Evolutionary conservation across 805 yeast genomes (phyloP).

Genomic region (Pichia pseudocactophila): DNA sequence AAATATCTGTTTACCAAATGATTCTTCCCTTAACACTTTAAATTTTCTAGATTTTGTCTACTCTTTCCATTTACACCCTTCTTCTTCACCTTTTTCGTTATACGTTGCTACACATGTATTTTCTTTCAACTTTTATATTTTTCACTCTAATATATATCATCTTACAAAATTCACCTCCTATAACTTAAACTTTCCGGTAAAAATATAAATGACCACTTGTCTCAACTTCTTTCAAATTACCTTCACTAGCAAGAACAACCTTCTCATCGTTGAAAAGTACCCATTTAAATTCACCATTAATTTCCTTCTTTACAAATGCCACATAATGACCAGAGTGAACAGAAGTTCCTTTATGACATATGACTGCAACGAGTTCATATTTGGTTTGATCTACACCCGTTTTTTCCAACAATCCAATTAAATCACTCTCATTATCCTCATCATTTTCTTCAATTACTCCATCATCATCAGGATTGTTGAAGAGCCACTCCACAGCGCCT

Average conservation of each 20-base stretch:
- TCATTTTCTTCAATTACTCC: slow-evolving; percentile 33
- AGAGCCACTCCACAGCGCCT: slow-evolving; percentile 86
- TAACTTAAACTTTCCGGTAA: slow-evolving; percentile 16
- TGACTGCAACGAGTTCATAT: slow-evolving; percentile 51
- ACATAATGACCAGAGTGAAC: slow-evolving; percentile 93
- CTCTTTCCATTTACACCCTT: too few relatives aligned
- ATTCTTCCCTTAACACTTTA: background rate
- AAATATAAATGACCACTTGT: slow-evolving; percentile 42
- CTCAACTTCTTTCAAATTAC: slow-evolving; percentile 34
- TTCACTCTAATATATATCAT: too few relatives aligned
- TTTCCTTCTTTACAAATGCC: slow-evolving; percentile 48
- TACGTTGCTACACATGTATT: too few relatives aligned
- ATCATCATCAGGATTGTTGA: slow-evolving; percentile 69
- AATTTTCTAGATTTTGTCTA: too few relatives aligned
- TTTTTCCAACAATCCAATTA: slow-evolving; percentile 10
- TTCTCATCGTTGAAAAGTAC: slow-evolving; percentile 84
- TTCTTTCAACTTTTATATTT: too few relatives aligned
- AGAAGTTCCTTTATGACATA: slow-evolving; percentile 85
- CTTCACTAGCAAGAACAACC: slow-evolving; percentile 51
- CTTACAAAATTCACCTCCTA: too few relatives aligned
- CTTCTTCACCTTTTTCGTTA: too few relatives aligned
- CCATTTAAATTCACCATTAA: slow-evolving; percentile 45
- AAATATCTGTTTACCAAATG: background rate
- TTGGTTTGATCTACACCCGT: background rate
- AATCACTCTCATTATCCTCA: slow-evolving; percentile 5